These are phyloP conservation scores for Entomophthora muscae DNA, from an alignment of 371 early-diverging fungal species.

Conservation along the genomic window DNA sequence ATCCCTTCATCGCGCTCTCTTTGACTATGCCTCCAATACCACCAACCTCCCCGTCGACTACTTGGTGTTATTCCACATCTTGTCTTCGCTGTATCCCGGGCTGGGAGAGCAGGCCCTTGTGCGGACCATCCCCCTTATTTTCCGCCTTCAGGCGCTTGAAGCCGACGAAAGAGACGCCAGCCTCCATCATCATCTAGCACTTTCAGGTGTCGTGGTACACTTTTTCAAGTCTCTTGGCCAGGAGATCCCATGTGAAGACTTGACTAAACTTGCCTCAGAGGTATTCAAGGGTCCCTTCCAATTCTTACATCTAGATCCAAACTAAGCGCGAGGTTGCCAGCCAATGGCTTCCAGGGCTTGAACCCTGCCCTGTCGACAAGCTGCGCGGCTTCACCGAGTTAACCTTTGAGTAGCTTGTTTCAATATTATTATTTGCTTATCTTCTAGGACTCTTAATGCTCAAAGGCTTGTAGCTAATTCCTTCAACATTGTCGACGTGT, in stretches of 20 bases:
- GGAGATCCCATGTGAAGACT: slow-evolving; percentile 1
- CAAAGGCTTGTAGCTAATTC: background rate
- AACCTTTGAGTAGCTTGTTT: background rate
- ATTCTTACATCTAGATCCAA: background rate
- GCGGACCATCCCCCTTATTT: slow-evolving; percentile 37
- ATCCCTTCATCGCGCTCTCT: slow-evolving; percentile 28
- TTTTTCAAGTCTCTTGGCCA: slow-evolving; percentile 2
- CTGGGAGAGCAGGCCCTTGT: slow-evolving; percentile 41
- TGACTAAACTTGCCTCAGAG: background rate
- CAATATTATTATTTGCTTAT: background rate
- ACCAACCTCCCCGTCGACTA: slow-evolving; percentile 35
- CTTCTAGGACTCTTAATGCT: background rate
- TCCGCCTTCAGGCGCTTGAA: slow-evolving; percentile 60
- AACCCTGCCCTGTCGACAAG: background rate
- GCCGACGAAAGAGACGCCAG: slow-evolving; percentile 64
- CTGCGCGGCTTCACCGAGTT: background rate
- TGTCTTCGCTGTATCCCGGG: slow-evolving; percentile 27
- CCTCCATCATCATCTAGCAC: slow-evolving; percentile 77
- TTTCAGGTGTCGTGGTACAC: slow-evolving; percentile 26
- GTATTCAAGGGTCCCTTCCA: background rate
- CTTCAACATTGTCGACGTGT: slow-evolving; percentile 1
- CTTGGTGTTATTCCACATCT: slow-evolving; percentile 25
- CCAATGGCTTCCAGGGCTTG: background rate
- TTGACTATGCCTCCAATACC: slow-evolving; percentile 29
- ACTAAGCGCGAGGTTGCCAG: background rate